These are phyloP conservation scores for Laguncularia racemosa DNA, from an alignment of 345 rosid genomes.

Conservation along the genomic window DNA sequence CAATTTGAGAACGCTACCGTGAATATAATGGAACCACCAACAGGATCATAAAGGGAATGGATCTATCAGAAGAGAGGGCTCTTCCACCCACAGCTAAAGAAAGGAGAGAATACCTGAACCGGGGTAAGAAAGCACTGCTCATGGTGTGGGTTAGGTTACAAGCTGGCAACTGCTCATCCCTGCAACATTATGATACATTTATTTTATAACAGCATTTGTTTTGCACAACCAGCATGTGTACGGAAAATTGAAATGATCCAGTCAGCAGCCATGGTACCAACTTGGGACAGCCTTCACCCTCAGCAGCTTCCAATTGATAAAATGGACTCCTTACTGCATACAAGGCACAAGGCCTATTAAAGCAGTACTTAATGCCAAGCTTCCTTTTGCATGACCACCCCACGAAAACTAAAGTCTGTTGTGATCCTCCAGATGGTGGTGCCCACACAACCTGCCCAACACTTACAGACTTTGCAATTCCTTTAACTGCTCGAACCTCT, in stretches of 20 bases:
- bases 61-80: too few species aligned
- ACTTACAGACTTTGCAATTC: slow-evolving; percentile 64
- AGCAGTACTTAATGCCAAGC: slow-evolving; percentile 87
- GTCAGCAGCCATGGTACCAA: slow-evolving; percentile 23
- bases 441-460: slow-evolving; percentile 96
- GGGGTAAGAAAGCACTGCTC: slow-evolving; percentile 71
- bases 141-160: slow-evolving; percentile 59
- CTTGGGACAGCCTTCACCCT: slow-evolving; percentile 30
- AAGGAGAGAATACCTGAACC: slow-evolving; percentile 54
- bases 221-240: too few species aligned
- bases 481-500: slow-evolving; percentile 55
- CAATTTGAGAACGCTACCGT: too few species aligned
- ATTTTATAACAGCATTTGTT: too few species aligned
- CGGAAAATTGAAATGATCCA: slow-evolving; percentile 1
- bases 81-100: neutral
- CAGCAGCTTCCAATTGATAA: slow-evolving; percentile 21
- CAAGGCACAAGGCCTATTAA: slow-evolving; percentile 70
- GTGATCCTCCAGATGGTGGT: slow-evolving; percentile 32
- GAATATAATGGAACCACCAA: too few species aligned
- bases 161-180: slow-evolving; percentile 25
- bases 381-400: slow-evolving; percentile 86
- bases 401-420: slow-evolving; percentile 68
- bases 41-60: too few species aligned
- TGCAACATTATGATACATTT: slow-evolving; percentile 11
- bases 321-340: slow-evolving; percentile 46